Evolutionary conservation across 768 basidiomycete genomes (phyloP).

Genomic region (Pisolithus albus): DNA sequence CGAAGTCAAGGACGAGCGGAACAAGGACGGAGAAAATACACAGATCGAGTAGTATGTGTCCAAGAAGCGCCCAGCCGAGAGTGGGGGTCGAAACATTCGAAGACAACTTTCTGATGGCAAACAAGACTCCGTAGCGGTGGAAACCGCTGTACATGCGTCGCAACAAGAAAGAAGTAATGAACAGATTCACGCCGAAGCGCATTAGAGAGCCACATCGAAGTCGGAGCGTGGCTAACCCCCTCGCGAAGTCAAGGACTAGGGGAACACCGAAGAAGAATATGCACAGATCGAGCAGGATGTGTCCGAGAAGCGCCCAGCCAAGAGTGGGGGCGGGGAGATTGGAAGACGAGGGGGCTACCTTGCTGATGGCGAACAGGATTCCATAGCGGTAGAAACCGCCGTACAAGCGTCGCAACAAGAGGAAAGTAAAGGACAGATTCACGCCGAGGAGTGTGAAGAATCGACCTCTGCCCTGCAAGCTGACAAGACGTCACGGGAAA

Average conservation of each 20-base stretch:
- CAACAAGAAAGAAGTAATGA: slow-evolving; percentile 17
- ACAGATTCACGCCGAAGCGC: slow-evolving; percentile 19
- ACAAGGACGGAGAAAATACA: slow-evolving; percentile 21
- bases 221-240: slow-evolving; percentile 15
- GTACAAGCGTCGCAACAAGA: slow-evolving; percentile 18
- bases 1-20: slow-evolving; percentile 20
- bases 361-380: slow-evolving; percentile 19
- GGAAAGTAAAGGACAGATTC: slow-evolving; percentile 20
- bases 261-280: slow-evolving; percentile 21
- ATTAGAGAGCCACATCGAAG: slow-evolving; percentile 21
- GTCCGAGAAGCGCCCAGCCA: slow-evolving; percentile 18
- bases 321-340: slow-evolving; percentile 9
- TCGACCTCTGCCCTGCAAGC: slow-evolving; percentile 12
- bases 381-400: slow-evolving; percentile 24
- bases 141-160: slow-evolving; percentile 19
- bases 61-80: slow-evolving; percentile 14
- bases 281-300: slow-evolving; percentile 19
- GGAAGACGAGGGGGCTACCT: slow-evolving; percentile 14
- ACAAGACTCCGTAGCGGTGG: slow-evolving; percentile 24
- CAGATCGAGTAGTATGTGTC: slow-evolving; percentile 19
- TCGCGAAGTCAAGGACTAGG: slow-evolving; percentile 18
- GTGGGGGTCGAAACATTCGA: slow-evolving; percentile 8
- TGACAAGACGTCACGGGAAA: background rate
- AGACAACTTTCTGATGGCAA: slow-evolving; percentile 15
- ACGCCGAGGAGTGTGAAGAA: slow-evolving; percentile 22